Evolutionary conservation across 2,329 filamentous ascomycete genomes (phyloP), one percentile per base, ranked within the genome.

Genomic region (Aspergillus uvarum): DNA sequence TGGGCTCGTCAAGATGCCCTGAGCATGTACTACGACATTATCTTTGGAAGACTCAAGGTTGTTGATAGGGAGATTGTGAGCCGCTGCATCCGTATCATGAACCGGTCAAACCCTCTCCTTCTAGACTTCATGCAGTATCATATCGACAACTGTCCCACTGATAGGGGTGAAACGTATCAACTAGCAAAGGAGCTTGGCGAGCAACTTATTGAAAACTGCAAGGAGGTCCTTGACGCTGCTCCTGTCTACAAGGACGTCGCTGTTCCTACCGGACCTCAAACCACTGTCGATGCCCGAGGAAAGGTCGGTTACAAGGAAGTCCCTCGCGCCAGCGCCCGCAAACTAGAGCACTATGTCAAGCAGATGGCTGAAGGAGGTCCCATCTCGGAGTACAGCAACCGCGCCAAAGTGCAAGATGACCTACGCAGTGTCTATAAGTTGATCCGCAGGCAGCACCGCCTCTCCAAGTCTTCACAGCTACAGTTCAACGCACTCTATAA

Each of bases 51-150:
- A 62, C 87, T 99, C 56, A 87, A 95, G 81, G 91, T 89, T 53
- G 90, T 99, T 47, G 95, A 99, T 72, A 91, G 95, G 65, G 95
- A 99, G 77, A 99, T 98, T 70, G 95, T 99, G 74, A 97, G 93
- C 79, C 93, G 93, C 76, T 99, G 95, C 80, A 98, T 99, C 72
- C 90, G 92, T 67, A 95, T 99, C 79, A 99, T 99, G 95, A 99
- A 97, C 82, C 90, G 95, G 64, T 96, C 95, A 35, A 99, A 98
- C 75, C 95, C 95, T 2, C 89, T 91, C 38, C 87, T 99, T 1
- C 85, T 99, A 60, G 94, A 99, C 69, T 99, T 97, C 79, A 99
- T 99, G 95, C 95, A 99, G 76, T 98, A 99, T 71, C 95, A 99
- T 80, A 99, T 99, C 72, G 95, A 99, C 72, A 95, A 98, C 81